A percentile compares a stretch with the other conserved stretches of the same genome.
Conservation (phyloP, 2,329 filamentous ascomycete genomes). For the Neofusicoccum umdonicola region DNA sequence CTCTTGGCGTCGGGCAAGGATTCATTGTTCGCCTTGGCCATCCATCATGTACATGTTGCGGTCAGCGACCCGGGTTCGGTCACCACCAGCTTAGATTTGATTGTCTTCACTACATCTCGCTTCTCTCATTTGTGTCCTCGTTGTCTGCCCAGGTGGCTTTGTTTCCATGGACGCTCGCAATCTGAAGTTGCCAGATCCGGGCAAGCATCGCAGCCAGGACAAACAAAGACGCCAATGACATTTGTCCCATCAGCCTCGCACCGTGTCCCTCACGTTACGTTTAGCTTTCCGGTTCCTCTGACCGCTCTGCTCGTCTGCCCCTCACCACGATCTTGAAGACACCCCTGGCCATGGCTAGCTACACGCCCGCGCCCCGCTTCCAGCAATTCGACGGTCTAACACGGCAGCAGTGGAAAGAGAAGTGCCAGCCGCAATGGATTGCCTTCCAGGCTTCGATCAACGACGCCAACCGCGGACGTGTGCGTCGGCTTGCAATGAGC, state of each 20-base stretch:
- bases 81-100: background rate
- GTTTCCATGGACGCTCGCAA: slow-evolving; percentile 2
- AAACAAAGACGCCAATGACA: background rate
- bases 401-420: background rate
- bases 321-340: background rate
- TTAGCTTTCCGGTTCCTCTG: background rate
- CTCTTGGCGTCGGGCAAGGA: background rate
- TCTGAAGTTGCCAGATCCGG: background rate
- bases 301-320: background rate
- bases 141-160: background rate
- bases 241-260: background rate
- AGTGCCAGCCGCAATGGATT: slow-evolving; percentile 25
- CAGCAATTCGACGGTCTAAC: background rate
- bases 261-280: background rate
- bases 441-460: slow-evolving; percentile 32
- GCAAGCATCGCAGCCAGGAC: background rate
- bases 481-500: slow-evolving; percentile 36
- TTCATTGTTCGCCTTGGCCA: background rate
- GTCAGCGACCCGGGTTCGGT: background rate
- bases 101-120: background rate
- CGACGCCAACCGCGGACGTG: slow-evolving; percentile 30
- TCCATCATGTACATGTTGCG: background rate
- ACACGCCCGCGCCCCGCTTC: background rate
- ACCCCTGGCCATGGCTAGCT: background rate
- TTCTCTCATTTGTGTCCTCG: background rate